Base-by-base conservation (phyloP, 495 filamentous ascomycete genomes). In the Podospora pseudopauciseta region DNA sequence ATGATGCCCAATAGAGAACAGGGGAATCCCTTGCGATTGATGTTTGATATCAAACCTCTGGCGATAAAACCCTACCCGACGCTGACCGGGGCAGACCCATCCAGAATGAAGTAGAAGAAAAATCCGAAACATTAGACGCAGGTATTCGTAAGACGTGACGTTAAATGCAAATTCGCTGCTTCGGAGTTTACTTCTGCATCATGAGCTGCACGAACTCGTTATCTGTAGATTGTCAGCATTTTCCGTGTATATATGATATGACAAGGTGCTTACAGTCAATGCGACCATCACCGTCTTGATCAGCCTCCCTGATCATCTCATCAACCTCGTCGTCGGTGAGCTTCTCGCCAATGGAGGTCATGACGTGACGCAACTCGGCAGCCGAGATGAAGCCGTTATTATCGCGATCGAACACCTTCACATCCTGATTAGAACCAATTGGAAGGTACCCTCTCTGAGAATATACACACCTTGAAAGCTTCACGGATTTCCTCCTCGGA, bases 191-290 rank as follows among this genome's bases (percentile, higher is more conserved):
- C 86, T 99, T 99, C 89, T 99, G 95, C 94, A 99, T 97, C 95
- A 99, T 99, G 77, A 99, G 90, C 85, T 99, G 95, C 74, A 99
- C 95, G 79, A 99, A 99, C 84, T 99, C 95, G 86, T 99, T 98
- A 84, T 99, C 95, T 99, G 77, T 44, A 20, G 19, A 18, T 1
- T 9, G 74, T 87, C 73, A 87, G 83, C 65, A 34, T 13, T 11
- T 23, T 2, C 13, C 27, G 49, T 2, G 5, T n/a, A 9, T 16
- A 39, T 5, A 18, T 19, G 26, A 65, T 32, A 55, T 4, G 3
- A 39, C 53, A 64, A 44, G 34, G 16, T 20, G 74, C 84, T 55
- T 81, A 99, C 95, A 99, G 82, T 99, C 95, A 76, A 99, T 99
- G 68, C 83, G 82, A 70, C 94, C 95, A 81, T 99, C 95, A 71